Evolutionary conservation across 176 grass and related monocot genomes (phyloP).

Genomic region (Zea luxurians): DNA sequence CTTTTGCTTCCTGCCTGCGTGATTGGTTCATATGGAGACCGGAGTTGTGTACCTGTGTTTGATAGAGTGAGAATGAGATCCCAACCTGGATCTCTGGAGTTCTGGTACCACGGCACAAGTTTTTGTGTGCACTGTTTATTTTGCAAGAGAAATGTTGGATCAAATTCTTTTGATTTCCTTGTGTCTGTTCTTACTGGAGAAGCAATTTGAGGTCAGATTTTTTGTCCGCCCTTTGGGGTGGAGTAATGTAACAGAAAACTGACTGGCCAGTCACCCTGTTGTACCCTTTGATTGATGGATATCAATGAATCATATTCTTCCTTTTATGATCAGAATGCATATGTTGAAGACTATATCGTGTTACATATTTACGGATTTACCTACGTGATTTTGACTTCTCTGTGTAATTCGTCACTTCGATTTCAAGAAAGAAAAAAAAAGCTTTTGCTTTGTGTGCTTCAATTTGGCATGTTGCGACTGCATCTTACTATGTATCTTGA

Average conservation of each 20-base stretch:
- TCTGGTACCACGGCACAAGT: conserved; percentile 41
- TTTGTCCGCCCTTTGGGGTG: conserved; percentile 8
- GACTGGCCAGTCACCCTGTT: conserved; percentile 39
- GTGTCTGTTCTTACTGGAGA: conserved; percentile 30
- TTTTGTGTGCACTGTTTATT: conserved; percentile 32
- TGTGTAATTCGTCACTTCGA: background rate
- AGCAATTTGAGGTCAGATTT: conserved; percentile 30
- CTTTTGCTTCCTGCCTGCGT: background rate
- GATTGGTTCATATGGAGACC: conserved; percentile 20
- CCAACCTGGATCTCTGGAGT: conserved; percentile 17
- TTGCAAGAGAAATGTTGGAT: conserved; percentile 30
- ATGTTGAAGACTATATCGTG: conserved; percentile 3
- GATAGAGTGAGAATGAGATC: conserved; percentile 30
- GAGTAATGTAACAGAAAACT: conserved; percentile 37
- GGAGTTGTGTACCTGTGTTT: conserved; percentile 30
- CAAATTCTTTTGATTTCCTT: conserved; percentile 21
- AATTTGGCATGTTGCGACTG: background rate
- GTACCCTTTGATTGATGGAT: conserved; percentile 39
- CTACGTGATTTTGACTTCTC: background rate
- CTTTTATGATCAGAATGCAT: conserved; percentile 17
- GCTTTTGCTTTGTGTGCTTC: background rate
- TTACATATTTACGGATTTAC: background rate
- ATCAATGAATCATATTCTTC: conserved; percentile 41
- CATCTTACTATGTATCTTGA: background rate
- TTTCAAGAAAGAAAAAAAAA: conserved; percentile 4